phyloP scores from a whole-genome alignment of 495 filamentous ascomycete genomes.

The Margaritispora aquatica region DNA sequence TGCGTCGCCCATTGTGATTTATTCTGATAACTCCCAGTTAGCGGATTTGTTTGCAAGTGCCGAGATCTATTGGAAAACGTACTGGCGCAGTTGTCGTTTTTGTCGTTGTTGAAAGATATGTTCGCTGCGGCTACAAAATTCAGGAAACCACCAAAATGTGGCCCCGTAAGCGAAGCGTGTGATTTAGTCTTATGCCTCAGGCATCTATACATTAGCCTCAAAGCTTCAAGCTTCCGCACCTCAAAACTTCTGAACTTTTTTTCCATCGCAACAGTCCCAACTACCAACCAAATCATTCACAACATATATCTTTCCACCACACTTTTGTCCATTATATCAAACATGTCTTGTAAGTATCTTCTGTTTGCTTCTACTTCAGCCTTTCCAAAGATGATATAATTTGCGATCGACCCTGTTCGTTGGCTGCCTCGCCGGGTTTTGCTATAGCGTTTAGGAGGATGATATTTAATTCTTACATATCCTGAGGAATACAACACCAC shows the following conservation, averaged over 20 bases:
- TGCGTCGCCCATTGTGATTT: slow-evolving; percentile 43
- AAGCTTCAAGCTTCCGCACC: slow-evolving; percentile 1
- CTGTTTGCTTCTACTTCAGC: slow-evolving; percentile 5
- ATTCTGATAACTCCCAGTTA: slow-evolving; percentile 23
- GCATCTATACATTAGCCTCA: slow-evolving; percentile 11
- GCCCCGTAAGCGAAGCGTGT: neutral
- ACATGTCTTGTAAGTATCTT: slow-evolving; percentile 8
- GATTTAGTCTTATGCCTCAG: neutral
- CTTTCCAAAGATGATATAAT: slow-evolving; percentile 83
- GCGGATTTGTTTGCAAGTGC: neutral
- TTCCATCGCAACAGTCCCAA: too few relatives aligned
- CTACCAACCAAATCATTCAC: neutral
- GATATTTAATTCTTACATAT: slow-evolving; percentile 98
- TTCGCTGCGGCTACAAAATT: slow-evolving; percentile 12
- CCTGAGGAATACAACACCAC: slow-evolving; percentile 50
- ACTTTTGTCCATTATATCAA: too few relatives aligned
- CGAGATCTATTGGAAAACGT: slow-evolving; percentile 14
- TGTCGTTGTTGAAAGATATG: slow-evolving; percentile 10
- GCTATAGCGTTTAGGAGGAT: slow-evolving; percentile 64
- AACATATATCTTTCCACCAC: too few relatives aligned
- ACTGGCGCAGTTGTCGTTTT: slow-evolving; percentile 24
- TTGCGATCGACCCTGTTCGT: slow-evolving; percentile 88
- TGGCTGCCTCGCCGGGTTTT: slow-evolving; percentile 82
- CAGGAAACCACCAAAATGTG: neutral
- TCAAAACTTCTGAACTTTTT: slow-evolving; percentile 7